Evolutionary conservation across 2,329 filamentous ascomycete species (phyloP), one percentile per base, ranked within the genome.

Genomic region (Pseudogymnoascus sp.): DNA sequence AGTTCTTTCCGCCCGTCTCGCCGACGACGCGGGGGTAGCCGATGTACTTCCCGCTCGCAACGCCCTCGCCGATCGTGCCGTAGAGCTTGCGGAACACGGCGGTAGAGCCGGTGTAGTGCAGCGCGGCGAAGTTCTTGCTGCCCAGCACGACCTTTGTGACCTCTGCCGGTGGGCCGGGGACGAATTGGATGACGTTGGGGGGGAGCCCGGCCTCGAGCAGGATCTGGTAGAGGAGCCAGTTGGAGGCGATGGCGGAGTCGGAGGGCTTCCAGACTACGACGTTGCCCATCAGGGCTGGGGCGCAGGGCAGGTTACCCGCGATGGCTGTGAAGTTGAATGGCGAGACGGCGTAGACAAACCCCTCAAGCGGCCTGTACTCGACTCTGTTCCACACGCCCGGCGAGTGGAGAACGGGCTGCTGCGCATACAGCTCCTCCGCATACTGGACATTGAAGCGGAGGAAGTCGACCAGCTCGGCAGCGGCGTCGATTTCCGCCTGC

Each of bases 281-380:
- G 75, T 97, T 97, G 64, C 93, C 93, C 81, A 97, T 87, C 63
- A 97, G 79, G 0, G 91, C 92, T 13, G 93, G 92, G 0, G 90
- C 88, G 59, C 86, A 88, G 15, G 89, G 85, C 44, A 97, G 81
- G 77, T 96, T 97, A 63, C 88, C 93, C 10, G 87, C 92, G 70
- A 97, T 96, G 67, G 93, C 93, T 21, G 93, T 97, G 78, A 97
- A 97, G 81, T 97, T 97, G 83, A 97, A 97, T 46, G 93, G 93
- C 65, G 88, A 91, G 70, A 97, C 86, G 37, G 93, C 93, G 75
- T 97, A 97, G 66, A 97, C 91, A 75, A 97, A 97, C 17, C 93
- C 93, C 76, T 97, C 93, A 2, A 97, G 84, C 17, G 93, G 88
- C 40, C 93, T 84, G 80, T 96, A 88, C 77, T 97, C 93, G 65